Evolutionary conservation across 2,329 filamentous ascomycete species (phyloP), one percentile per base, ranked within the genome.

Genomic region (Neonectria coccinea): DNA sequence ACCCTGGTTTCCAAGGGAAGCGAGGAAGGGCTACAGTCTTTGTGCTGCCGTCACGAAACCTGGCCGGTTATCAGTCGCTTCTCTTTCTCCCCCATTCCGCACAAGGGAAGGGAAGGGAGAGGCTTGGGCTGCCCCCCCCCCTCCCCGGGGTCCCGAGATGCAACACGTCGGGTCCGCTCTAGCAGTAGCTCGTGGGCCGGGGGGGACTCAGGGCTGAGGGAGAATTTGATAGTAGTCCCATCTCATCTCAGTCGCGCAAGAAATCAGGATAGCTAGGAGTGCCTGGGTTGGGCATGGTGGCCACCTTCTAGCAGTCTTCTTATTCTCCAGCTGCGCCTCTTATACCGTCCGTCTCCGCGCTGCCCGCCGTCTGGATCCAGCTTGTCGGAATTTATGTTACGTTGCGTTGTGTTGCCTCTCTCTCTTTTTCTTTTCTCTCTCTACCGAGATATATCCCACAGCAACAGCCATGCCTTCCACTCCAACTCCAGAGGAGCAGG

Each of bases 401-500:
- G 22, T 25, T 47, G 18, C 22, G 22, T 39, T 31, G 18, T 29
- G 27, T 20, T 60, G 29, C 29, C n/a, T 39, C 47, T 31, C 18
- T 41, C 25, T 45, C 54, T 54, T 33, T 33, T 44, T 25, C 6
- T 39, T 31, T n/a, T 41, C 25, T 45, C 48, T 54, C 33, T 39
- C 31, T 8, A 8, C 14, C 36, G 14, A 39, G 7, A 39, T 39
- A 16, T 39, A 20, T 20, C n/a, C 56, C 18, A 33, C 27, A 36
- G n/a, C 47, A 50, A 50, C 56, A 44, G 59, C 42, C 22, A 67
- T 73, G 70, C 54, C 69, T 60, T 41, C 66, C 47, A 59, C 31
- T 62, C 47, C 54, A 41, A 67, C 64, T 14, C 59, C 68, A 22
- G 58, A 67, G 48, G 67, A 69, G 42, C 68, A 63, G 22, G 67